Evolutionary conservation across 805 yeast genomes (phyloP), one percentile per base, ranked within the genome.

Genomic region (Schizosaccharomyces osmophilus): DNA sequence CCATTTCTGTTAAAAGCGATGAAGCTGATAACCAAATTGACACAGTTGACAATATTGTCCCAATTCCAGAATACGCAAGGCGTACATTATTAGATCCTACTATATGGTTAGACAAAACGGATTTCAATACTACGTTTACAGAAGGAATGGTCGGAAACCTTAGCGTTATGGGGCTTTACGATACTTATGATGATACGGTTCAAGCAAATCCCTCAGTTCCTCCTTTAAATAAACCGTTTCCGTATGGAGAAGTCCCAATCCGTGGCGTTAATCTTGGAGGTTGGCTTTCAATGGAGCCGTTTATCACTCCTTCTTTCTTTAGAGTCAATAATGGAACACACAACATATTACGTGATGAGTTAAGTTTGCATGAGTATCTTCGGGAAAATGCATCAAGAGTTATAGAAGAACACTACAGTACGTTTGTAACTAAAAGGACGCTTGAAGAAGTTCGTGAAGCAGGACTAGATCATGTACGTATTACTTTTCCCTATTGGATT

Each of bases 401-500:
- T 48, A 73, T 89, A 63, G 73, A 77, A 54, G 67, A 77, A 43
- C 97, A 89, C 73, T 89, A 96, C 95, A 69, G 74, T 59, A 74
- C 85, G 17, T 89, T 85, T 81, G 79, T 80, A 69, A 82, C 83
- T 8, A 95, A 85, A 71, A 67, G 70, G 26, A 96, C 89, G 70
- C 82, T 90, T 67, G 65, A 71, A 60, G 69, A 74, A 61, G 85
- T 89, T 61, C 76, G 77, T 4, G 68, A 66, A 13, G 75, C 75
- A 62, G 95, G 95, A 1, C 75, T 89, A 65, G 90, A 89, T 72
- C 75, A 83, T 65, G 95, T 87, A 24, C 81, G 97, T 68, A 83
- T 89, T 63, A 97, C 97, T 57, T 80, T 89, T 62, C 96, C 96
- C 11, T 89, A 89, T 74, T 90, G 97, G 97, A 95, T 95, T 9